A percentile compares a stretch with the other conserved stretches of the same genome.
Conservation (phyloP, 2,329 filamentous ascomycete genomes). For the Penicillium sp. region DNA sequence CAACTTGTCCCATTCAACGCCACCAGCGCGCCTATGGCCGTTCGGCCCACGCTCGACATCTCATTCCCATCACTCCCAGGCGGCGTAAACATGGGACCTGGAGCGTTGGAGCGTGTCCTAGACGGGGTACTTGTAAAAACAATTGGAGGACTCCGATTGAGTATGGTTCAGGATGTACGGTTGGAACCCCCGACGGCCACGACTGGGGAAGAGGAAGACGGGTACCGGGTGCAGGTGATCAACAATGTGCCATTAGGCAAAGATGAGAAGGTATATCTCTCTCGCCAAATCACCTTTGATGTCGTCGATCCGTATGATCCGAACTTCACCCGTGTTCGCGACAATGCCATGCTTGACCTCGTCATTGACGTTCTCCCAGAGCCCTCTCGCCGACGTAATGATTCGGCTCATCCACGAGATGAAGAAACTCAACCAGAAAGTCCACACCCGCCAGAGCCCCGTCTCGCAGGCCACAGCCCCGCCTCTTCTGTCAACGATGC, state of each 20-base stretch:
- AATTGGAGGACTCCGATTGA: conserved; percentile 58
- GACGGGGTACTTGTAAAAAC: conserved; percentile 62
- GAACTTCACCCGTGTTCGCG: conserved; percentile 76
- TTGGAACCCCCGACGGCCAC: conserved; percentile 19
- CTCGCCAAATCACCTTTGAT: conserved; percentile 71
- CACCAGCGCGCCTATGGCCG: conserved; percentile 69
- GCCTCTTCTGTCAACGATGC: conserved; percentile 28
- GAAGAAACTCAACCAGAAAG: conserved; percentile 25
- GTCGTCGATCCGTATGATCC: conserved; percentile 68
- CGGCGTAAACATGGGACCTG: conserved; percentile 44
- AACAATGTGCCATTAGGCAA: conserved; percentile 78
- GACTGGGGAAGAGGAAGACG: conserved; percentile 29
- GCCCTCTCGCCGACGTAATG: conserved; percentile 33
- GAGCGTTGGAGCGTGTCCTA: conserved; percentile 56
- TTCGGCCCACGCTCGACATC: conserved; percentile 70
- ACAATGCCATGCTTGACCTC: conserved; percentile 71
- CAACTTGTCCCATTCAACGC: conserved; percentile 73
- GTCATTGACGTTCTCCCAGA: conserved; percentile 59
- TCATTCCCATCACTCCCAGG: conserved; percentile 62
- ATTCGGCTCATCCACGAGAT: conserved; percentile 32
- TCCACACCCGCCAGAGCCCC: conserved; percentile 17
- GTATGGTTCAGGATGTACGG: conserved; percentile 50
- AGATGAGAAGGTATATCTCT: conserved; percentile 82
- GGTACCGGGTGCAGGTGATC: conserved; percentile 68
- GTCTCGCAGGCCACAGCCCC: conserved; percentile 21